Base-by-base conservation (phyloP, 1,284 basidiomycete species). In the Volvariella volvacea region DNA sequence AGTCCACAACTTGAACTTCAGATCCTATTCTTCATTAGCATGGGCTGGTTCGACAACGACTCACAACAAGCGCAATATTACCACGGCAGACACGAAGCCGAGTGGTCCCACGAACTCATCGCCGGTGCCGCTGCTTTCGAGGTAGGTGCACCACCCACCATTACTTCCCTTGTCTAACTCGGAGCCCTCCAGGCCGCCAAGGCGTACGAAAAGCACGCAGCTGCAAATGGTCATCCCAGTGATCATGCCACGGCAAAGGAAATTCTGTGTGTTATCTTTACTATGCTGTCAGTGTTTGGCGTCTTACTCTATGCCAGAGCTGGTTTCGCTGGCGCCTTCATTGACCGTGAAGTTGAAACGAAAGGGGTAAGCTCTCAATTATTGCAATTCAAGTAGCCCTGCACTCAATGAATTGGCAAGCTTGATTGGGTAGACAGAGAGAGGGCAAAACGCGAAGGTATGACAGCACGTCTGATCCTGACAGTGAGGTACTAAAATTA, bases 31-130 rank as follows among this genome's bases (percentile, higher is more conserved):
- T 22, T 22, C 37, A 39, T 37, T 50, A 70, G 37, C 42, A 80
- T 80, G 77, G 74, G 73, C 56, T 76, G 67, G 68, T 78, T 79
- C 64, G 48, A 50, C 56, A 45, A 63, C 49, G 67, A 73, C 44
- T 76, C 75, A 48, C 63, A 76, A 22, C 62, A 78, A 56, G 67
- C 68, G 47, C 45, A 64, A 20, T 68, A 73, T 48, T 73, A 75
- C 59, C n/a, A 31, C 30, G 71, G 46, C 78, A 15, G 19, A 6
- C 14, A 80, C 68, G 66, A 80, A 60, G 74, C 78, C 9, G 39
- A 59, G 46, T 60, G 80, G 42, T 76, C 80, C 16, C 81, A 85
- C 60, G 80, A 85, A 61, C 68, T 83, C 53, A 74, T 85, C 54
- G 78, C 76, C 43, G 78, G 64, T 47, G 78, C 78, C 46, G 78